Conservation (phyloP, 2,329 filamentous ascomycete species). For the Colletotrichum incanum region DNA sequence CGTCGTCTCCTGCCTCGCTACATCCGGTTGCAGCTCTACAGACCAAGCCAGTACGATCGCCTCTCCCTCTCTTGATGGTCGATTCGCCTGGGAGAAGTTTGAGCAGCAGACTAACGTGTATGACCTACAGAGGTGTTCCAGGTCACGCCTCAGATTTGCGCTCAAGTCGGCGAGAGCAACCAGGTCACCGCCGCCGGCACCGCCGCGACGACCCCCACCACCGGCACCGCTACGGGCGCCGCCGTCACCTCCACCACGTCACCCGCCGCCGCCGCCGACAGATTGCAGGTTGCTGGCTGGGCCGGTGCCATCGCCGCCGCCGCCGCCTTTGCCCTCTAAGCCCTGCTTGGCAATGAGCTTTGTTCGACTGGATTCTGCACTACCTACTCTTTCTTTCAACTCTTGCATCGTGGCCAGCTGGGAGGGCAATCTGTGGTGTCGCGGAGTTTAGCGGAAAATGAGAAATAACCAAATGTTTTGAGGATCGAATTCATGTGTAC, state of each 20-base stretch:
- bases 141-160: slow-evolving; percentile 48
- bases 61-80: background rate
- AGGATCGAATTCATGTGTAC: background rate
- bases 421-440: background rate
- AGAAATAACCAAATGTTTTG: background rate
- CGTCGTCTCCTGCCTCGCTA: slow-evolving; percentile 55
- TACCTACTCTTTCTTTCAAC: background rate
- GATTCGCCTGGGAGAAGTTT: too few species aligned
- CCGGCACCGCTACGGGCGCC: slow-evolving; percentile 40
- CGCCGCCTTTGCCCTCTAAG: slow-evolving; percentile 52
- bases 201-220: slow-evolving; percentile 44
- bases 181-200: slow-evolving; percentile 28
- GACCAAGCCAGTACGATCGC: slow-evolving; percentile 55
- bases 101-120: background rate
- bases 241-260: slow-evolving; percentile 38
- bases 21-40: slow-evolving; percentile 52
- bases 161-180: background rate
- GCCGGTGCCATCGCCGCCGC: slow-evolving; percentile 51
- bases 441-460: slow-evolving; percentile 17
- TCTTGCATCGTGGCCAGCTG: background rate
- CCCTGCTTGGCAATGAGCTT: background rate
- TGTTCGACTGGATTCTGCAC: background rate
- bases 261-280: slow-evolving; percentile 48
- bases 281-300: slow-evolving; percentile 48
- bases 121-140: slow-evolving; percentile 45